These are phyloP conservation scores for Breviolum minutum DNA, from an alignment of 73 alveolate genomes.

Conservation along the genomic window DNA sequence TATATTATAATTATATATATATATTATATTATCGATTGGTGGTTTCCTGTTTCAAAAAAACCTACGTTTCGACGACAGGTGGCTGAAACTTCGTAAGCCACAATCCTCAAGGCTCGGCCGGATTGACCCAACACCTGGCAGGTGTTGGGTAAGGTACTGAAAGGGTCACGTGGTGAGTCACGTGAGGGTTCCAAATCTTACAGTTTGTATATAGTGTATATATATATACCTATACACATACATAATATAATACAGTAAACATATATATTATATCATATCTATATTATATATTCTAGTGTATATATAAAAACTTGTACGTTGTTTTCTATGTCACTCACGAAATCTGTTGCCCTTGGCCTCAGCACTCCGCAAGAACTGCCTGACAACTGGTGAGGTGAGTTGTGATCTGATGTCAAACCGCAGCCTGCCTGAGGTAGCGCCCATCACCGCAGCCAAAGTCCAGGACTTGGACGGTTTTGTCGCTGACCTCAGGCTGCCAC, in stretches of 20 bases:
- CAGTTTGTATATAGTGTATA: no score
- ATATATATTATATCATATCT: neutral
- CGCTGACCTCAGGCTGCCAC: no score
- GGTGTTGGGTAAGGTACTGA: no score
- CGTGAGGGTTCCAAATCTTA: neutral
- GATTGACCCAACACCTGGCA: neutral
- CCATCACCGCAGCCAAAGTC: slow-evolving; percentile 91
- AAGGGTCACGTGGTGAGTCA: neutral
- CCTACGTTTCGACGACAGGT: neutral
- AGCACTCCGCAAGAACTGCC: slow-evolving; percentile 92
- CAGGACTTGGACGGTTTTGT: slow-evolving; percentile 3
- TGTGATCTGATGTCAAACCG: neutral
- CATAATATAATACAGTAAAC: no score
- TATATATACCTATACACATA: no score
- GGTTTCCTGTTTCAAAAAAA: no score
- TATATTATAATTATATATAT: no score
- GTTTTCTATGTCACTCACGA: neutral
- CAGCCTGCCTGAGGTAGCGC: slow-evolving; percentile 46
- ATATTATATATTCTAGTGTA: neutral
- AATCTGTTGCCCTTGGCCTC: neutral
- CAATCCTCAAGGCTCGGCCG: slow-evolving; percentile 13
- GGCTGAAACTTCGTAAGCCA: slow-evolving; percentile 64
- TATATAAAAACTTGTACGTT: neutral
- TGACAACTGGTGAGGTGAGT: neutral
- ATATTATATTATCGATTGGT: no score